A percentile compares a stretch with the other conserved stretches of the same genome.
Evolutionary conservation across 2,329 filamentous ascomycete genomes (phyloP).

Genomic region (Paecilomyces formosus): DNA sequence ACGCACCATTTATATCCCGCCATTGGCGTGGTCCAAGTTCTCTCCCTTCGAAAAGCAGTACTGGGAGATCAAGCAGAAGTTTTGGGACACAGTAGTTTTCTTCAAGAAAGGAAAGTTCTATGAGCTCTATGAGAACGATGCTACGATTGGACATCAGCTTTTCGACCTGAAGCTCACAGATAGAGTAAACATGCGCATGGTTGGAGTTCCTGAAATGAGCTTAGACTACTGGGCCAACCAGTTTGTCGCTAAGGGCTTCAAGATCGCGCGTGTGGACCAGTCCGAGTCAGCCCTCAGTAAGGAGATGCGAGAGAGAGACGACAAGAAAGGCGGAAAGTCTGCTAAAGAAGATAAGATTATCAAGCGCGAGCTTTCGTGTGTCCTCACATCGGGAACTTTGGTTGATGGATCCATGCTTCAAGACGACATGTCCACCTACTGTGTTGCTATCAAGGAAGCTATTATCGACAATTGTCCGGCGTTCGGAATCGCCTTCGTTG

Average conservation of each 20-base stretch:
- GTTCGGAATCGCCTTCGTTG: conserved; percentile 90
- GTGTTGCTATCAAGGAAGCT: conserved; percentile 84
- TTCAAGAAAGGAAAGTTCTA: conserved; percentile 99
- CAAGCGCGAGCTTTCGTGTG: conserved; percentile 77
- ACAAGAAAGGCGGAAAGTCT: conserved; percentile 45
- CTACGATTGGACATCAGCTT: conserved; percentile 88
- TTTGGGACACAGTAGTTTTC: conserved; percentile 96
- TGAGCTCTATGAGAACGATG: conserved; percentile 96
- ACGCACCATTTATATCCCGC: conserved; percentile 82
- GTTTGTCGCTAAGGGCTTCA: conserved; percentile 96
- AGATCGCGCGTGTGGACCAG: conserved; percentile 93
- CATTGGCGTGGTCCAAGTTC: conserved; percentile 70
- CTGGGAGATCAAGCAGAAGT: conserved; percentile 98
- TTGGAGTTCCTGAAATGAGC: conserved; percentile 90
- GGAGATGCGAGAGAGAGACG: conserved; percentile 92
- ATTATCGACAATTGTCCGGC: conserved; percentile 64
- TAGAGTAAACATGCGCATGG: conserved; percentile 99
- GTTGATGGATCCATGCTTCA: conserved; percentile 96
- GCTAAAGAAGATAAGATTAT: conserved; percentile 89
- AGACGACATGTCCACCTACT: conserved; percentile 95
- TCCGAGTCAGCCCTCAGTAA: conserved; percentile 93
- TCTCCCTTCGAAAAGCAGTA: conserved; percentile 97
- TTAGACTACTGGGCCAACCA: conserved; percentile 97
- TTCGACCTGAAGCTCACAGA: conserved; percentile 98
- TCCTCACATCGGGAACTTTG: conserved; percentile 84